Base-by-base conservation (phyloP, 805 yeast genomes). In the Saturnispora gosingensis region DNA sequence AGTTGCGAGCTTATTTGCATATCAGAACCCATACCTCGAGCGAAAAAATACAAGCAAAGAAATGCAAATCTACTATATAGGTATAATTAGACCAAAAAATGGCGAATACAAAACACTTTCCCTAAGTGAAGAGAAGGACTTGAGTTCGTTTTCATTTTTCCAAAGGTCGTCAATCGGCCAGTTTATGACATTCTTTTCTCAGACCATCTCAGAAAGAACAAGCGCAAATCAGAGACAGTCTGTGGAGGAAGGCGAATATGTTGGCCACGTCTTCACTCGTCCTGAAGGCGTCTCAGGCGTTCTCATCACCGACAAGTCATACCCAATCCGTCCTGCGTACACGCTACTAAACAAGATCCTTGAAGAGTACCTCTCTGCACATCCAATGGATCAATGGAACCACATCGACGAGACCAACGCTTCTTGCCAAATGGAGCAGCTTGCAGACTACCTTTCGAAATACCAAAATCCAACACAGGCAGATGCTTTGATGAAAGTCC, bases 381-480 rank as follows among this genome's bases (percentile, higher is more conserved):
- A 86, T 66, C 96, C 97, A 11, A 76, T 81, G 45, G 64, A 68
- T 18, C 82, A 83, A 56, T 89, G 96, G 96, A 67, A 66, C 45
- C 62, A 69, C 52, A 67, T 78, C 46, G 63, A 74, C 3, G 80
- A 75, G 53, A 72, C 76, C 1, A 65, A 65, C 49, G 58, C 78
- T 16, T 64, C 68, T 13, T 72, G 84, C 51, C 69, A 70, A 39
- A 81, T 77, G 65, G 79, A 78, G 25, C 80, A 78, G 54, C 74
- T 91, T 61, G 85, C 82, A 32, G 71, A 70, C 25, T 89, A 89
- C 66, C 71, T 93, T 59, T 71, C 74, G 60, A 87, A 87, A 63
- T 93, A 93, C 71, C 99, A 93, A 72, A 96, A 93, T 67, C 99
- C 99, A 30, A 77, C 85, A 42, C 96, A 93, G 72, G 98, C 98